These are phyloP conservation scores for Fusarium buxicola DNA, from an alignment of 2,329 filamentous ascomycete species.

Conservation along the genomic window DNA sequence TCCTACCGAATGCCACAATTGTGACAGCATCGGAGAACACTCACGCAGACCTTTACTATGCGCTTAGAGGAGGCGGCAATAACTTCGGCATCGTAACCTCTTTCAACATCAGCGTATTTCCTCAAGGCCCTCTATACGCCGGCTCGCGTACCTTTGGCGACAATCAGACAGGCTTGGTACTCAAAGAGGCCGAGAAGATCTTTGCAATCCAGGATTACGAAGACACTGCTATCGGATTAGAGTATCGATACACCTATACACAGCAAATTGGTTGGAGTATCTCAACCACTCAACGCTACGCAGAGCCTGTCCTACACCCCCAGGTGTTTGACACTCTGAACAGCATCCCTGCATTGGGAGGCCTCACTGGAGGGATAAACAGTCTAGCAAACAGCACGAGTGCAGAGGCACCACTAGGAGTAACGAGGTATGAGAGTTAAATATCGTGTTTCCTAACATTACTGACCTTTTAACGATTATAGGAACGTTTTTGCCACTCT, in stretches of 20 bases:
- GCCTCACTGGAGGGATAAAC: background rate
- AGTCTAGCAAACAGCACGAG: background rate
- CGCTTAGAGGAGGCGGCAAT: slow-evolving; percentile 66
- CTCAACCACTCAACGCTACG: background rate
- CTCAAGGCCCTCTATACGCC: slow-evolving; percentile 4
- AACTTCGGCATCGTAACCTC: slow-evolving; percentile 67
- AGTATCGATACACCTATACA: background rate
- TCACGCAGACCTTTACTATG: slow-evolving; percentile 67
- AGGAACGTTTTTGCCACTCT: background rate
- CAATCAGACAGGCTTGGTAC: background rate
- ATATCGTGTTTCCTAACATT: too few relatives aligned
- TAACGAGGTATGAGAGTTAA: background rate
- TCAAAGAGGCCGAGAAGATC: background rate
- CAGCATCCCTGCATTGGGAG: background rate
- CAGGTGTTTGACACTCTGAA: background rate
- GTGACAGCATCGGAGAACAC: slow-evolving; percentile 51
- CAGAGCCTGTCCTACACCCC: background rate
- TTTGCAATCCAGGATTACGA: background rate
- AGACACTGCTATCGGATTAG: background rate
- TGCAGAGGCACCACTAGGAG: background rate
- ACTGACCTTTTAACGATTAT: too few relatives aligned
- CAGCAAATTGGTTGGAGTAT: background rate
- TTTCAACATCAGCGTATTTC: slow-evolving; percentile 46
- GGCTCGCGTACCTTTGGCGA: slow-evolving; percentile 6
- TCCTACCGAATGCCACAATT: slow-evolving; percentile 58